Percentiles rank a stretch among this genome's conserved stretches.
phyloP scores from a whole-genome alignment of 2,329 filamentous ascomycete species.

The Trichoderma asperellum region DNA sequence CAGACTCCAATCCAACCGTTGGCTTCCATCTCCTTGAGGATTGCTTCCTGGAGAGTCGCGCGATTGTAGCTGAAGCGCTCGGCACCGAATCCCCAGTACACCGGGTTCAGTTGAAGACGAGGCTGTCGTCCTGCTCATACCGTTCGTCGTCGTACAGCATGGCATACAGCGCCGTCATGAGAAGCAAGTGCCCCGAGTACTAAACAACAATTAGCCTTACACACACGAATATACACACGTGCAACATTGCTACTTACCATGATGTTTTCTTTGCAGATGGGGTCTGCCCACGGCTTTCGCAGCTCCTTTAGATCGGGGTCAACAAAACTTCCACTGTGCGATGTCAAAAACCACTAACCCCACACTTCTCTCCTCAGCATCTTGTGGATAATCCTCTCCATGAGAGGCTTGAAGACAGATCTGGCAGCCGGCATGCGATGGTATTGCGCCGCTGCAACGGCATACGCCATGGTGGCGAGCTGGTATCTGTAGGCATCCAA shows the following conservation, averaged over 20 bases:
- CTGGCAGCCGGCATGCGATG: background rate
- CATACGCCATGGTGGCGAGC: background rate
- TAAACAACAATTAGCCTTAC: background rate
- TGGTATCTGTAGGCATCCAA: background rate
- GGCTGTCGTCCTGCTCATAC: background rate
- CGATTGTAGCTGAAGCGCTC: background rate
- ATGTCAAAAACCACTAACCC: background rate
- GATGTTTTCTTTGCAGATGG: background rate
- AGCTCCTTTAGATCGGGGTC: background rate
- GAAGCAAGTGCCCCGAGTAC: background rate
- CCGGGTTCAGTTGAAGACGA: background rate
- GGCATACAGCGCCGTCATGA: background rate
- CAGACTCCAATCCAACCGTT: background rate
- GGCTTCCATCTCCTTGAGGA: background rate
- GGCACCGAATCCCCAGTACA: background rate
- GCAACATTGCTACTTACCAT: background rate
- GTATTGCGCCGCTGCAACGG: background rate
- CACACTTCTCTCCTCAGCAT: background rate
- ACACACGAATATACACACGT: background rate
- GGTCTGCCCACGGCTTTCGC: background rate
- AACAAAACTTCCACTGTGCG: background rate
- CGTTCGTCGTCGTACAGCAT: background rate
- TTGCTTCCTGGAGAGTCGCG: background rate
- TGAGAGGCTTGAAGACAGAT: background rate
- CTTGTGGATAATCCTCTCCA: background rate